phyloP scores from a whole-genome alignment of 73 alveolate genomes.

The Paramecium pentaurelia region DNA sequence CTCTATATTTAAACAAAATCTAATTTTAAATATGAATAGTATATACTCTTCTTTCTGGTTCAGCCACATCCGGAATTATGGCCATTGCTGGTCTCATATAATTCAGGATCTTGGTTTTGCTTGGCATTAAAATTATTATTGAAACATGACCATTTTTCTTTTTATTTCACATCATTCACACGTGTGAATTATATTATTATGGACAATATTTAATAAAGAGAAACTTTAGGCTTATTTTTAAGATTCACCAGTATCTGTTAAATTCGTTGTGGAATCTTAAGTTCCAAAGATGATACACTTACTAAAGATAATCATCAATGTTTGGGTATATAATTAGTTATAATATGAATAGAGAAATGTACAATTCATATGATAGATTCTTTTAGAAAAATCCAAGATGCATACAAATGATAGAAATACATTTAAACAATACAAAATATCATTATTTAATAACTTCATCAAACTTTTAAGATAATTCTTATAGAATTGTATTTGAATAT shows the following conservation, averaged over 20 bases:
- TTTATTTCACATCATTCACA: neutral
- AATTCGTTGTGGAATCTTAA: neutral
- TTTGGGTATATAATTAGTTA: neutral
- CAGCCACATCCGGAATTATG: conserved; percentile 95
- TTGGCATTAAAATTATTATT: conserved; percentile 54
- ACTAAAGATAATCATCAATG: neutral
- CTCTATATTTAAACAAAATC: conserved; percentile 78
- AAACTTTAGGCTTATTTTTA: neutral
- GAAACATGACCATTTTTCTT: neutral
- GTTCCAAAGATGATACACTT: neutral
- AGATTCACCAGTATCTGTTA: neutral
- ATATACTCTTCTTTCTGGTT: conserved; percentile 85
- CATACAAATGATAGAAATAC: neutral
- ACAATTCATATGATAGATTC: neutral
- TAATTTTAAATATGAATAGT: neutral
- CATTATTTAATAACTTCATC: neutral
- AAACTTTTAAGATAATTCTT: neutral
- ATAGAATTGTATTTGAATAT: neutral
- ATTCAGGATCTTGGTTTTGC: conserved; percentile 79
- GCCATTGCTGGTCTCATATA: conserved; percentile 94
- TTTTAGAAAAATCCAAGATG: neutral
- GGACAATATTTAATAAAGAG: conserved; percentile 39
- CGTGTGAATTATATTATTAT: conserved; percentile 6
- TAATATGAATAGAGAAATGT: neutral
- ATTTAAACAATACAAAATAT: neutral